A percentile compares a stretch with the other conserved stretches of the same genome.
Evolutionary conservation across 495 filamentous ascomycete species (phyloP).

Genomic region (Xylaria intraflava): DNA sequence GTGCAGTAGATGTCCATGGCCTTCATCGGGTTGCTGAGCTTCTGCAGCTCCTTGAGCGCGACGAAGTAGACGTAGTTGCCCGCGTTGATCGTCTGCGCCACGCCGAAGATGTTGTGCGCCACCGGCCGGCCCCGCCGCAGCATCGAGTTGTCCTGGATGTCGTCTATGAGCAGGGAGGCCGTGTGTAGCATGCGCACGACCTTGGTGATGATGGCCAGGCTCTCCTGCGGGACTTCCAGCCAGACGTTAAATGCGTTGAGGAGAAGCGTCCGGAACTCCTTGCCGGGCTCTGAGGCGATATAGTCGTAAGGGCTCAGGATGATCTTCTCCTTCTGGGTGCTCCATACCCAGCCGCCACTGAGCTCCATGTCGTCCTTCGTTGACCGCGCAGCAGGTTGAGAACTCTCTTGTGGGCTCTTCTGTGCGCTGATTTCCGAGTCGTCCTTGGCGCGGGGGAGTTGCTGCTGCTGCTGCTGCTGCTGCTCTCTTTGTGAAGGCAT

Average conservation of each 20-base stretch:
- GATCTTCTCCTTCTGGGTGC: slow-evolving; percentile 57
- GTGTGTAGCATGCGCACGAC: slow-evolving; percentile 80
- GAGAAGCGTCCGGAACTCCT: slow-evolving; percentile 68
- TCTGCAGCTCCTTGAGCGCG: slow-evolving; percentile 62
- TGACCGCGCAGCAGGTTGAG: not conserved
- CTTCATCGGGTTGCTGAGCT: slow-evolving; percentile 50
- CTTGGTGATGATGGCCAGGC: slow-evolving; percentile 62
- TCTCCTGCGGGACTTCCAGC: slow-evolving; percentile 64
- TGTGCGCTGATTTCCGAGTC: not conserved
- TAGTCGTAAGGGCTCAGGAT: slow-evolving; percentile 74
- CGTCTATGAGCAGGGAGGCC: slow-evolving; percentile 72
- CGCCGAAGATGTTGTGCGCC: slow-evolving; percentile 79
- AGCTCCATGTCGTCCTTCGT: slow-evolving; percentile 5
- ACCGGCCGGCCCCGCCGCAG: slow-evolving; percentile 77
- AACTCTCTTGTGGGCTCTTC: not conserved
- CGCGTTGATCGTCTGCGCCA: slow-evolving; percentile 80
- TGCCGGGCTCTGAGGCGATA: slow-evolving; percentile 67
- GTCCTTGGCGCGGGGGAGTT: not conserved
- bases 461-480: not conserved
- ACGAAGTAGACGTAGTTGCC: slow-evolving; percentile 83
- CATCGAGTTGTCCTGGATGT: slow-evolving; percentile 67
- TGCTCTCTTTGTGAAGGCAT: not conserved
- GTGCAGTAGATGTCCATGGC: slow-evolving; percentile 67
- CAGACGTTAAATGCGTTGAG: slow-evolving; percentile 74
- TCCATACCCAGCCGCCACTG: slow-evolving; percentile 35